phyloP scores from a whole-genome alignment of 768 basidiomycete genomes.

The Psilocybe cyanescens region DNA sequence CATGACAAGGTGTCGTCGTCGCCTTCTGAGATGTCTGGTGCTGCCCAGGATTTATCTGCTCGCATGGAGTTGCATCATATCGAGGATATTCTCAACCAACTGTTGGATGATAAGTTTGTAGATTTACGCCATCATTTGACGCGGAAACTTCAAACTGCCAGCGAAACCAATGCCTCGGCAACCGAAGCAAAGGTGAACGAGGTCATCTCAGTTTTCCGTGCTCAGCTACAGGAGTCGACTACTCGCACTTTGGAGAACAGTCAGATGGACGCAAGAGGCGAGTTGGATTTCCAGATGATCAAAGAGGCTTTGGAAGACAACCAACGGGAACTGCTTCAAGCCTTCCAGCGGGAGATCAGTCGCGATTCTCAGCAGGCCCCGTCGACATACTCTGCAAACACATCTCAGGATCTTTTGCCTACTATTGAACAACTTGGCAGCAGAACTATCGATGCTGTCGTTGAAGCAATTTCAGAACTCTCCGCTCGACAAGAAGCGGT shows the following conservation, averaged over 20 bases:
- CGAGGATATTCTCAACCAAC: slow-evolving; percentile 61
- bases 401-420: slow-evolving; percentile 38
- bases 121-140: slow-evolving; percentile 46
- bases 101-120: slow-evolving; percentile 73
- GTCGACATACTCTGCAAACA: slow-evolving; percentile 24
- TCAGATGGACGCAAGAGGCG: slow-evolving; percentile 73
- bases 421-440: slow-evolving; percentile 62
- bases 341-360: slow-evolving; percentile 64
- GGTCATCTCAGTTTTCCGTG: slow-evolving; percentile 66
- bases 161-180: slow-evolving; percentile 39
- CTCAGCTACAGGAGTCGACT: slow-evolving; percentile 68
- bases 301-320: slow-evolving; percentile 71
- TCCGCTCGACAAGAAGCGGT: slow-evolving; percentile 61
- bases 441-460: slow-evolving; percentile 61
- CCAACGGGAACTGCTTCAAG: slow-evolving; percentile 59
- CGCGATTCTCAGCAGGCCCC: slow-evolving; percentile 48
- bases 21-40: slow-evolving; percentile 44
- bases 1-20: slow-evolving; percentile 45
- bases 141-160: slow-evolving; percentile 27
- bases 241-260: slow-evolving; percentile 60
- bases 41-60: slow-evolving; percentile 51
- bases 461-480: slow-evolving; percentile 60
- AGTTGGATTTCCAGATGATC: slow-evolving; percentile 79
- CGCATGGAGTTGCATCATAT: slow-evolving; percentile 63
- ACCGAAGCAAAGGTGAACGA: slow-evolving; percentile 69